phyloP scores from a whole-genome alignment of 2,329 filamentous ascomycete species.

The Verticillium nubilum region DNA sequence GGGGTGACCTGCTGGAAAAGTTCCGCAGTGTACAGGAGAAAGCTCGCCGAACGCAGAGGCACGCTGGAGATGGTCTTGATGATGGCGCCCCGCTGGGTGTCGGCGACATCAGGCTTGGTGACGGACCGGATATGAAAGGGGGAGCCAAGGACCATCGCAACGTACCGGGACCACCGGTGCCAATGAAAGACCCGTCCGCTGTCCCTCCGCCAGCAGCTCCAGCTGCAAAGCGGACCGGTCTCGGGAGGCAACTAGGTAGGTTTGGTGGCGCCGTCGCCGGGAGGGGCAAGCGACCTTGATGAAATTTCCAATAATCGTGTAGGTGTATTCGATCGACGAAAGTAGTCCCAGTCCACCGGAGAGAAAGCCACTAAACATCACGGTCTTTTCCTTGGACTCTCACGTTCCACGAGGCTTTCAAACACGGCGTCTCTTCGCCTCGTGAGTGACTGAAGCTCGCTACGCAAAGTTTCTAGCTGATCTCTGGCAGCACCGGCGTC shows the following conservation, averaged over 20 bases:
- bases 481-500: conserved; percentile 62
- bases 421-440: conserved; percentile 67
- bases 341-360: not conserved
- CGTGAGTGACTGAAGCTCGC: conserved; percentile 56
- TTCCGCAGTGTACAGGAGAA: conserved; percentile 89
- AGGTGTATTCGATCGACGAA: not conserved
- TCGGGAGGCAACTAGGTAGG: conserved; percentile 65
- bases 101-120: conserved; percentile 34
- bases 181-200: conserved; percentile 42
- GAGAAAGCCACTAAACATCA: conserved; percentile 8
- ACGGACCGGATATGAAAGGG: conserved; percentile 29
- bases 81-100: conserved; percentile 39
- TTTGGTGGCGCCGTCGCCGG: conserved; percentile 66
- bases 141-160: conserved; percentile 35
- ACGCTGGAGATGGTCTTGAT: conserved; percentile 47
- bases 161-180: conserved; percentile 27
- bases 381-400: conserved; percentile 44
- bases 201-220: conserved; percentile 33
- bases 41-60: conserved; percentile 64
- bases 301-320: not conserved
- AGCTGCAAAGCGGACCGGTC: conserved; percentile 53
- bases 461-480: conserved; percentile 64
- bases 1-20: conserved; percentile 90
- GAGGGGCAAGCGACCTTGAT: conserved; percentile 47
- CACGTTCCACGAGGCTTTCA: conserved; percentile 62